Conservation (phyloP, 805 yeast species). For the Candida manassasensis region DNA sequence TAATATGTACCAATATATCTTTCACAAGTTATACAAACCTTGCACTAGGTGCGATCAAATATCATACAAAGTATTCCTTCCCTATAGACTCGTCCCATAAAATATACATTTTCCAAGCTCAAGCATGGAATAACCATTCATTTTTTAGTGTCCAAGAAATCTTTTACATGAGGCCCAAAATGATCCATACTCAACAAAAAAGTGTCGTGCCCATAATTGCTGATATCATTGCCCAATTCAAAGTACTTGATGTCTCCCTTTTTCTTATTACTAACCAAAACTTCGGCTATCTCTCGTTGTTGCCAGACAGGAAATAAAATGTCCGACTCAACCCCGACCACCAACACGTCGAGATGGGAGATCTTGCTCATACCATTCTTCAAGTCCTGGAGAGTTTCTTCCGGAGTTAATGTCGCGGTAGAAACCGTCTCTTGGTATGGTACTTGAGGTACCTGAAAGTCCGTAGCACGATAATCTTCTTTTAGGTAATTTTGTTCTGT, state of each 20-base stretch:
- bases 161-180: conserved; percentile 71
- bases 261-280: conserved; percentile 38
- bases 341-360: conserved; percentile 61
- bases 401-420: conserved; percentile 42
- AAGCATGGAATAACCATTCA: too few relatives aligned
- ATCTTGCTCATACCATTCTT: conserved; percentile 59
- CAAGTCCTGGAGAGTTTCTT: conserved; percentile 59
- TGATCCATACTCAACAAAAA: conserved; percentile 74
- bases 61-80: too few relatives aligned
- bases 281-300: conserved; percentile 72
- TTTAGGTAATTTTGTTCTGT: conserved; percentile 28
- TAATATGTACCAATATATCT: conserved; percentile 14
- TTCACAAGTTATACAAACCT: too few relatives aligned
- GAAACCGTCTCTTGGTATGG: conserved; percentile 54
- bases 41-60: background rate
- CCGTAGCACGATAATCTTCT: conserved; percentile 2
- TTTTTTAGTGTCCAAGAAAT: conserved; percentile 56
- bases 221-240: conserved; percentile 71
- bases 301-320: conserved; percentile 93
- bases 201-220: conserved; percentile 89
- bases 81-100: too few relatives aligned
- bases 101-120: too few relatives aligned
- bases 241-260: conserved; percentile 46
- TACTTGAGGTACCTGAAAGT: conserved; percentile 38
- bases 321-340: conserved; percentile 91